Evolutionary conservation across 495 filamentous ascomycete species (phyloP).

Genomic region (Elasticomyces elasticus): DNA sequence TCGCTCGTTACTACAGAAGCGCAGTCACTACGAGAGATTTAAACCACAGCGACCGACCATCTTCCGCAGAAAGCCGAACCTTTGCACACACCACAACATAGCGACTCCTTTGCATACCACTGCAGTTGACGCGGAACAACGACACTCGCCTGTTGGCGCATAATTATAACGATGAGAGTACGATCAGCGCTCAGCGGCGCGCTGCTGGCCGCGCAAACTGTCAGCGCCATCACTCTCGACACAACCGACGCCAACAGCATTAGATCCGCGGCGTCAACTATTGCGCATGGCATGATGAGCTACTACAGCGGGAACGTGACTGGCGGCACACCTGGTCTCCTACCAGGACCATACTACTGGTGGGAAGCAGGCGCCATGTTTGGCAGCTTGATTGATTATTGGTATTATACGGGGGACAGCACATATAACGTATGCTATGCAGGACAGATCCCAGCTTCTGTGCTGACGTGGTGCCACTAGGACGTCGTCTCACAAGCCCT

Average conservation of each 20-base stretch:
- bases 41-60: background rate
- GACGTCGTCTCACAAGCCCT: constrained; percentile 40
- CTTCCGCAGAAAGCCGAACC: background rate
- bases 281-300: constrained; percentile 30
- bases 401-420: constrained; percentile 46
- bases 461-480: background rate
- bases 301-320: constrained; percentile 40
- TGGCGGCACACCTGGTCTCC: constrained; percentile 35
- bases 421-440: constrained; percentile 36
- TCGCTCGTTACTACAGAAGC: background rate
- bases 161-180: background rate
- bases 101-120: background rate
- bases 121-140: background rate
- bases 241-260: constrained; percentile 21
- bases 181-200: constrained; percentile 1
- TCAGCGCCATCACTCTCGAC: constrained; percentile 10
- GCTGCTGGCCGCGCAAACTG: constrained; percentile 14
- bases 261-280: constrained; percentile 26
- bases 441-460: background rate
- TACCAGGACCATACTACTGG: constrained; percentile 37
- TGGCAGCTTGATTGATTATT: constrained; percentile 42
- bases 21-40: background rate
- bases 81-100: background rate
- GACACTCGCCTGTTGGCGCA: background rate
- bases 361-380: constrained; percentile 45